Evolutionary conservation across 2,329 filamentous ascomycete genomes (phyloP).

Genomic region (Exophiala lecanii-corni): DNA sequence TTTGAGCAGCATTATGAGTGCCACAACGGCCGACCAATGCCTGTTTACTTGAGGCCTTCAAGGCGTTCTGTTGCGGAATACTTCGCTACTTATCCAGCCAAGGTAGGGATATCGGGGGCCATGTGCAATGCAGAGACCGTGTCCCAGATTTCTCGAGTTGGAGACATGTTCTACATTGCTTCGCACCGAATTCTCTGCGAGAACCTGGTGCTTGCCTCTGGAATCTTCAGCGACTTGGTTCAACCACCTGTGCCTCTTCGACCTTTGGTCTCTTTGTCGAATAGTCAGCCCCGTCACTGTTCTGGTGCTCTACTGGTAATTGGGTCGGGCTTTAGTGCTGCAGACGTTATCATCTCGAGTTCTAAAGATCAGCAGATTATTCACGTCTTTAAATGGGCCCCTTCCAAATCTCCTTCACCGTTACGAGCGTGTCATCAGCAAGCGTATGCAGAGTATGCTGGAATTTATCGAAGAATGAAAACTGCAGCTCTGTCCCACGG

Average conservation of each 20-base stretch:
- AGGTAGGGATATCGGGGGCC: slow-evolving; percentile 47
- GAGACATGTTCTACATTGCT: slow-evolving; percentile 46
- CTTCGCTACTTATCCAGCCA: slow-evolving; percentile 49
- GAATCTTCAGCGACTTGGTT: slow-evolving; percentile 54
- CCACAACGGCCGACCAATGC: slow-evolving; percentile 38
- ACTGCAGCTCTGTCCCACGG: slow-evolving; percentile 36
- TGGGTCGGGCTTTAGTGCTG: slow-evolving; percentile 59
- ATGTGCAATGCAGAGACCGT: slow-evolving; percentile 43
- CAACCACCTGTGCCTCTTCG: slow-evolving; percentile 47
- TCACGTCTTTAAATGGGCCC: slow-evolving; percentile 59
- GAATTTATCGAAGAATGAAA: slow-evolving; percentile 58
- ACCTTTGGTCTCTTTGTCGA: slow-evolving; percentile 38
- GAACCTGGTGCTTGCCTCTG: slow-evolving; percentile 55
- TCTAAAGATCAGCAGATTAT: slow-evolving; percentile 48
- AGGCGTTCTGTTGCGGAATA: slow-evolving; percentile 53
- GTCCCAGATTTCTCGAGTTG: slow-evolving; percentile 40
- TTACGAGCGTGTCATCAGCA: slow-evolving; percentile 56
- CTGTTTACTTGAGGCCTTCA: slow-evolving; percentile 53
- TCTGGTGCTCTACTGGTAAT: slow-evolving; percentile 50
- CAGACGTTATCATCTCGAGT: slow-evolving; percentile 56
- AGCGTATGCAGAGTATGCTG: slow-evolving; percentile 59
- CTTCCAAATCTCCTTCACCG: slow-evolving; percentile 51
- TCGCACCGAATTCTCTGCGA: slow-evolving; percentile 52
- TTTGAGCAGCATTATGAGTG: slow-evolving; percentile 50
- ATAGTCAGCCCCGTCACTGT: slow-evolving; percentile 12